Conservation (phyloP, 2,329 filamentous ascomycete genomes). For the Pseudocercospora pini-densiflorae region DNA sequence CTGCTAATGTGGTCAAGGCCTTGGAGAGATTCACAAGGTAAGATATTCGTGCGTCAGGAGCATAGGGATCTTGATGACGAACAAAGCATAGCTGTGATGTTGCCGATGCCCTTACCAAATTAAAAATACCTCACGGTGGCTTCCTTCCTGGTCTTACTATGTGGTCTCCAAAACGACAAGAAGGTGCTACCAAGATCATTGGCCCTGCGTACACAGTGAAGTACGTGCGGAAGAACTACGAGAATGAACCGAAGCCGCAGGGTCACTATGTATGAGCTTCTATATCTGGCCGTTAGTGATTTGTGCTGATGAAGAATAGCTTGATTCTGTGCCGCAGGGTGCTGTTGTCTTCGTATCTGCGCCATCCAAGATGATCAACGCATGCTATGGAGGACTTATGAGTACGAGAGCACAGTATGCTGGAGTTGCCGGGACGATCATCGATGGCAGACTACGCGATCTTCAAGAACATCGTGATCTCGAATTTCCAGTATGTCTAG, state of each 20-base stretch:
- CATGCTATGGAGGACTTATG: slow-evolving; percentile 62
- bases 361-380: slow-evolving; percentile 53
- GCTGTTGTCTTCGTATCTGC: slow-evolving; percentile 58
- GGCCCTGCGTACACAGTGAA: slow-evolving; percentile 61
- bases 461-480: slow-evolving; percentile 59
- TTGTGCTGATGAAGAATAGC: slow-evolving; percentile 41
- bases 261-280: slow-evolving; percentile 51
- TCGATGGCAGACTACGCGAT: slow-evolving; percentile 59
- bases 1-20: slow-evolving; percentile 30
- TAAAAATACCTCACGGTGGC: slow-evolving; percentile 53
- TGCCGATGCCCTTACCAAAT: slow-evolving; percentile 58
- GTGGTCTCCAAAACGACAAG: slow-evolving; percentile 59
- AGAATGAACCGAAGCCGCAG: slow-evolving; percentile 49
- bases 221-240: slow-evolving; percentile 55
- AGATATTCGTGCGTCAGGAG: neutral
- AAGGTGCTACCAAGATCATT: slow-evolving; percentile 57
- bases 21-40: slow-evolving; percentile 33
- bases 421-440: slow-evolving; percentile 54
- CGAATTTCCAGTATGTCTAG: slow-evolving; percentile 47
- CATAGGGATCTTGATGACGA: neutral
- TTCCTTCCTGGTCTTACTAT: slow-evolving; percentile 60
- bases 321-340: slow-evolving; percentile 54
- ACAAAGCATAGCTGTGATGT: slow-evolving; percentile 51
- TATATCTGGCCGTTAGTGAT: neutral
- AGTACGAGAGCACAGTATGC: slow-evolving; percentile 51